Percentiles rank a stretch among this genome's conserved stretches.
These are phyloP conservation scores for Fallopia convolvulus DNA, from an alignment of 148 eudicot species.

Conservation along the genomic window DNA sequence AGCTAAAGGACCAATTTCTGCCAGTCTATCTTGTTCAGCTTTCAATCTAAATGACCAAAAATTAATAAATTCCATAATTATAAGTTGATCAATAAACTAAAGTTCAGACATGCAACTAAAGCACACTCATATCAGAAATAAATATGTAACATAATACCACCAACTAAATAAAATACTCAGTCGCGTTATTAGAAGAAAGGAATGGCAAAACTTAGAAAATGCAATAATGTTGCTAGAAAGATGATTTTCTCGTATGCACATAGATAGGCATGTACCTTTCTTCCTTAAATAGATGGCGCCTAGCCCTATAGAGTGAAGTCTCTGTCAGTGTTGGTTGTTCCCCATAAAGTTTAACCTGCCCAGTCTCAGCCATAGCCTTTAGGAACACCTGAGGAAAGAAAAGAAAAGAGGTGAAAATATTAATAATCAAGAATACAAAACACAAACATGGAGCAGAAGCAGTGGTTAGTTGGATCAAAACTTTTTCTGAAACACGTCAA, in stretches of 20 bases:
- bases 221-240: not conserved
- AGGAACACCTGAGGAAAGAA: conserved; percentile 63
- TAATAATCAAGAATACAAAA: conserved; percentile 5
- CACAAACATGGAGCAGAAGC: not conserved
- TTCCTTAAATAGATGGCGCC: conserved; percentile 87
- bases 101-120: not conserved
- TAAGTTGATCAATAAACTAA: not conserved
- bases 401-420: not conserved
- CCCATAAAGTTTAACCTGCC: conserved; percentile 92
- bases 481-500: not conserved
- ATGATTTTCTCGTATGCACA: not conserved
- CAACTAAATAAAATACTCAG: not conserved
- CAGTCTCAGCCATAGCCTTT: conserved; percentile 99
- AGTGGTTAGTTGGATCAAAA: not conserved
- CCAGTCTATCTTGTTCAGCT: conserved; percentile 69
- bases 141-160: not conserved
- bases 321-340: conserved; percentile 89
- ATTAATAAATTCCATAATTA: not conserved
- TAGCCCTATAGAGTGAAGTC: conserved; percentile 83
- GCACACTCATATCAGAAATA: not conserved
- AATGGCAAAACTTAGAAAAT: not conserved
- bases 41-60: conserved; percentile 41
- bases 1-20: conserved; percentile 72
- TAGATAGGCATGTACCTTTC: conserved; percentile 52
- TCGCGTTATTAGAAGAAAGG: not conserved